Percentiles rank a stretch among this genome's conserved stretches.
phyloP scores from a whole-genome alignment of 768 basidiomycete species.

The Serendipita sp. region DNA sequence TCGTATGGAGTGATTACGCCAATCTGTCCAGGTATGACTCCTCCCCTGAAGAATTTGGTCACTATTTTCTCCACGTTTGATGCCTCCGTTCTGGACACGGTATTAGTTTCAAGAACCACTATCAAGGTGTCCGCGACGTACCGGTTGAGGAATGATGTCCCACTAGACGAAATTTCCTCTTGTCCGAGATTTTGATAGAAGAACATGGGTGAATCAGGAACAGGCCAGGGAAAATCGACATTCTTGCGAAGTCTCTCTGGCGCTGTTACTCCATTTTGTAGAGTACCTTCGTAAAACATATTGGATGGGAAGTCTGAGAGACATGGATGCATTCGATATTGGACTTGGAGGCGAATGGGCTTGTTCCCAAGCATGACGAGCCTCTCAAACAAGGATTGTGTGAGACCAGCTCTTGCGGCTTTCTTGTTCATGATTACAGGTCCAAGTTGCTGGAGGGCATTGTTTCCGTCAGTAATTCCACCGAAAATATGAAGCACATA shows the following conservation, averaged over 20 bases:
- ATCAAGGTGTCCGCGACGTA: conserved; percentile 18
- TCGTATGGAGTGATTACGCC: conserved; percentile 99
- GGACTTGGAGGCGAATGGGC: conserved; percentile 95
- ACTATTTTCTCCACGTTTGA: conserved; percentile 99
- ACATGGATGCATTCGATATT: conserved; percentile 99
- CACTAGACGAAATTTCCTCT: conserved; percentile 96
- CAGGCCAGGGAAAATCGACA: conserved; percentile 98
- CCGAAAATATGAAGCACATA: conserved; percentile 9
- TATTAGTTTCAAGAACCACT: conserved; percentile 8
- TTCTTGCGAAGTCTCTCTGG: conserved; percentile 95
- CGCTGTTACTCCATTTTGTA: conserved; percentile 98
- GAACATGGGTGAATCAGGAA: conserved; percentile 96
- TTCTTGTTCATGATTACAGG: conserved; percentile 99
- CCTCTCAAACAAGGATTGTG: conserved; percentile 95
- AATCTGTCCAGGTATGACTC: conserved; percentile 87
- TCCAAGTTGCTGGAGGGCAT: conserved; percentile 57
- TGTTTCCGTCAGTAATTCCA: conserved; percentile 8
- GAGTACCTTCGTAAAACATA: conserved; percentile 99
- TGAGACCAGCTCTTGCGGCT: conserved; percentile 94
- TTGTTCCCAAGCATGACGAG: conserved; percentile 89
- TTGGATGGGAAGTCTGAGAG: conserved; percentile 98
- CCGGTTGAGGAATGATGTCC: conserved; percentile 96
- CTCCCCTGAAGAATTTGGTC: conserved; percentile 99
- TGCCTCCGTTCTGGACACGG: conserved; percentile 65
- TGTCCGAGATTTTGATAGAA: conserved; percentile 99